These are phyloP conservation scores for Pelargonium citronellum DNA, from an alignment of 441 rosid species.

Conservation along the genomic window DNA sequence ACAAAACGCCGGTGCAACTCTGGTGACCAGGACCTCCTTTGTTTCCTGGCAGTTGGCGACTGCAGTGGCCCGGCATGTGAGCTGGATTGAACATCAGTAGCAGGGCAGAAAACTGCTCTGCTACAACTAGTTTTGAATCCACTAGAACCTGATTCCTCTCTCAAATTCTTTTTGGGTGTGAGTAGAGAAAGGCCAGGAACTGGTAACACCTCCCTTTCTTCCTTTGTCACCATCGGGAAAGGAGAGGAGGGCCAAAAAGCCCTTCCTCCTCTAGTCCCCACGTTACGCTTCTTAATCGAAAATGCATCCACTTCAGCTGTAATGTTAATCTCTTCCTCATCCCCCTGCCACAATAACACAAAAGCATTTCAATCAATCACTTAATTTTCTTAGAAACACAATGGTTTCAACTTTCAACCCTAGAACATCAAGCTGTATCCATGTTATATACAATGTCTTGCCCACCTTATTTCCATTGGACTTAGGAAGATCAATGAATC, in stretches of 20 bases:
- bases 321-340: constrained; percentile 28
- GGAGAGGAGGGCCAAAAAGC: constrained; percentile 34
- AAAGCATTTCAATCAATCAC: not conserved
- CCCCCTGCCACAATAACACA: constrained; percentile 32
- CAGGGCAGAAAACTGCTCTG: constrained; percentile 38
- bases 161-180: constrained; percentile 43
- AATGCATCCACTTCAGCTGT: constrained; percentile 22
- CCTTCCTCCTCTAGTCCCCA: constrained; percentile 27
- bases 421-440: not conserved
- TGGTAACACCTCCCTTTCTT: constrained; percentile 36
- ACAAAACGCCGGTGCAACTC: constrained; percentile 81
- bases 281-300: constrained; percentile 24
- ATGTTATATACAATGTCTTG: not conserved
- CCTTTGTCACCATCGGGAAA: constrained; percentile 30
- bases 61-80: constrained; percentile 37
- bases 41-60: constrained; percentile 65
- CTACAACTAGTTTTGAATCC: constrained; percentile 41
- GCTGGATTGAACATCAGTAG: constrained; percentile 29
- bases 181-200: constrained; percentile 49
- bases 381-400: not conserved
- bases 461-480: constrained; percentile 43
- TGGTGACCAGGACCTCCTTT: constrained; percentile 93
- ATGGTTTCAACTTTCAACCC: not conserved
- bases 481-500: constrained; percentile 1
- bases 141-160: constrained; percentile 49